Percentiles rank a stretch among this genome's conserved stretches.
phyloP scores from a whole-genome alignment of 2,329 filamentous ascomycete genomes.

The Acarospora socialis region DNA sequence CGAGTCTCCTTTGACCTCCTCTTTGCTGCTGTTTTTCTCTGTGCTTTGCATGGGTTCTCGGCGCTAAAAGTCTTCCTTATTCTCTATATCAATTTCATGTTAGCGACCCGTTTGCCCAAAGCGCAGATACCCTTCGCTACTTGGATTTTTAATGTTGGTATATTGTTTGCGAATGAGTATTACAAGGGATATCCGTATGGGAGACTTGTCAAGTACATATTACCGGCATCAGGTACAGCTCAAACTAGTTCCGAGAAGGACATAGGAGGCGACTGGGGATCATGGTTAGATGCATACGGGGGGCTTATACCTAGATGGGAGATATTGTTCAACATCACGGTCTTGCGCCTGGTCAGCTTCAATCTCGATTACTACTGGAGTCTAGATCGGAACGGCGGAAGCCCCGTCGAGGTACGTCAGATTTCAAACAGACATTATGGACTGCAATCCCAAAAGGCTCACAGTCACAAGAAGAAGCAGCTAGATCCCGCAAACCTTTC shows the following conservation, averaged over 20 bases:
- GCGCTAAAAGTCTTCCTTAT: conserved; percentile 69
- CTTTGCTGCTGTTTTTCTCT: conserved; percentile 68
- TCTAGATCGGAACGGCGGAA: conserved; percentile 47
- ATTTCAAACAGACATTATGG: conserved; percentile 12
- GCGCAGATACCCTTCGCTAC: conserved; percentile 59
- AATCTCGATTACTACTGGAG: conserved; percentile 97
- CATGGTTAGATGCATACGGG: conserved; percentile 61
- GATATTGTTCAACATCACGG: conserved; percentile 92
- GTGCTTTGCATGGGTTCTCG: conserved; percentile 72
- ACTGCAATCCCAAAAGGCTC: conserved; percentile 34
- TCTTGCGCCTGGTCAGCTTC: conserved; percentile 86
- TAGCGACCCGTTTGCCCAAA: conserved; percentile 59
- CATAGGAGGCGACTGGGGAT: conserved; percentile 36
- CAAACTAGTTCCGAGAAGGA: conserved; percentile 31
- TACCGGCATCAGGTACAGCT: conserved; percentile 25
- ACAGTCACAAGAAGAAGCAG: conserved; percentile 88
- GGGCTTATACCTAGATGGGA: conserved; percentile 88
- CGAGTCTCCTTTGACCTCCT: conserved; percentile 67
- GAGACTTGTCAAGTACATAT: conserved; percentile 43
- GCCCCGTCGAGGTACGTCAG: conserved; percentile 62
- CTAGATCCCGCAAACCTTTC: conserved; percentile 75
- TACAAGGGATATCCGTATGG: conserved; percentile 61
- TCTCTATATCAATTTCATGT: conserved; percentile 64
- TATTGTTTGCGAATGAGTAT: conserved; percentile 82
- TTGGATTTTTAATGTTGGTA: conserved; percentile 79